Base-by-base conservation (phyloP, 2,329 filamentous ascomycete genomes). In the Verticillium klebahnii region DNA sequence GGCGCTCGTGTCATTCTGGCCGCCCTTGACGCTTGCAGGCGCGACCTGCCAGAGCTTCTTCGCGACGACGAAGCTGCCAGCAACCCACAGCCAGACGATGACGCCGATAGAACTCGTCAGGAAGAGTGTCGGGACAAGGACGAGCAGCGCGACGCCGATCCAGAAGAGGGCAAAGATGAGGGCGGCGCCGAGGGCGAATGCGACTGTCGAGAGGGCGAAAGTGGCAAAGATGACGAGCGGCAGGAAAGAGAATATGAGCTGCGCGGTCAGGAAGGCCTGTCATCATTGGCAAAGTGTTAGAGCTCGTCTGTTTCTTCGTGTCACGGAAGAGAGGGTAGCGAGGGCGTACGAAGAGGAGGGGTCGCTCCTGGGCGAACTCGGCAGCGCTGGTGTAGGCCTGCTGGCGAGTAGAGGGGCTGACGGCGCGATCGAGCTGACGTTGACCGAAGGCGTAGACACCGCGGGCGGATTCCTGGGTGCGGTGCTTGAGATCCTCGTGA, bases 121-220 rank as follows among this genome's bases (percentile, higher is more conserved):
- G 72, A 91, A 84, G 40, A 94, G 76, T 0, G 86, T 83, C 1
- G 90, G 90, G 0, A 91, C 75, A 17, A 95, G 81, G 50, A 93
- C 71, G 57, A 91, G 71, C 12, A 90, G 77, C 2, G 88, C 89
- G 55, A 91, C 73, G 58, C 87, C 85, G 60, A 87, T 82, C 79
- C 86, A 89, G 77, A 90, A 87, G 57, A 90, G 80, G 1, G 85
- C 83, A 77, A 91, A 91, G 61, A 87, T 69, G 45, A 91, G 69
- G 14, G 87, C 88, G 34, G 82, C 80, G 52, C 87, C 75, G 50
- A 90, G 71, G 17, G 88, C 84, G 71, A 92, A 83, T 64, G 87
- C 73, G 65, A 88, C 74, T 63, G 88, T 84, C 45, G 84, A 85
- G 50, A 88, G 67, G 61, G 83, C 80, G 78, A 93, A 92, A 67